Base-by-base conservation (phyloP, 495 filamentous ascomycete species). In the Penicillium paxilli region DNA sequence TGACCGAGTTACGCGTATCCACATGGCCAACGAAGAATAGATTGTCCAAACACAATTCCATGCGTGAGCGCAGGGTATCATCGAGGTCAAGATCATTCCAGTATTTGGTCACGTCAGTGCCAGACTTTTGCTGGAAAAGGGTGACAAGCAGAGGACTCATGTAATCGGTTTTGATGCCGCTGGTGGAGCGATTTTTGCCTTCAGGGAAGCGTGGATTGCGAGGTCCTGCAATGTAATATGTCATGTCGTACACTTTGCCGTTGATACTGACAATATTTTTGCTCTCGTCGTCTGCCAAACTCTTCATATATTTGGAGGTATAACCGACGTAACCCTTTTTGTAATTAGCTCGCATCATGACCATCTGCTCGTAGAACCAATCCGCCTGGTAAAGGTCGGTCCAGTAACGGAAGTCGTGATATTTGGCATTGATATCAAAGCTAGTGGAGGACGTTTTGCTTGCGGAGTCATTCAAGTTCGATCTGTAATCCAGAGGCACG, bases 1-100 rank as follows among this genome's bases (percentile, higher is more conserved):
- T 81, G 20, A 84, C 69, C 3, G 92, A 96, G 66, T 92, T 91
- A 72, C 94, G 81, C 17, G 94, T 98, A 67, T 99, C 94, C 19
- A 95, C 78, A 55, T 92, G 87, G 35, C 93, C 94, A 40, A 96
- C 83, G 63, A 94, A 96, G 80, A 99, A 99, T 24, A 99, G 82
- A 52, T 96, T 96, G 71, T 96, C 87, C 47, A 99, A 80, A 65
- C 94, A 99, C 4, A 86, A 70, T 63, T 89, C 80, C 92, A 96
- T 95, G 25, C 83, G 75, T 17, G 64, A 57, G 52, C 86, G 85
- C 57, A 83, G 54, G 1, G 55, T 72, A 1, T 67, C 21, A 58
- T 78, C 71, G 24, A 97, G 72, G 14, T 62, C 58, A 11, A 96
- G 77, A 11, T 80, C 72, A 47, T 90, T 78, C 88, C 90, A 99